A percentile compares a stretch with the other conserved stretches of the same genome.
Conservation (phyloP, 2,329 filamentous ascomycete species). For the Diaporthe velutina region DNA sequence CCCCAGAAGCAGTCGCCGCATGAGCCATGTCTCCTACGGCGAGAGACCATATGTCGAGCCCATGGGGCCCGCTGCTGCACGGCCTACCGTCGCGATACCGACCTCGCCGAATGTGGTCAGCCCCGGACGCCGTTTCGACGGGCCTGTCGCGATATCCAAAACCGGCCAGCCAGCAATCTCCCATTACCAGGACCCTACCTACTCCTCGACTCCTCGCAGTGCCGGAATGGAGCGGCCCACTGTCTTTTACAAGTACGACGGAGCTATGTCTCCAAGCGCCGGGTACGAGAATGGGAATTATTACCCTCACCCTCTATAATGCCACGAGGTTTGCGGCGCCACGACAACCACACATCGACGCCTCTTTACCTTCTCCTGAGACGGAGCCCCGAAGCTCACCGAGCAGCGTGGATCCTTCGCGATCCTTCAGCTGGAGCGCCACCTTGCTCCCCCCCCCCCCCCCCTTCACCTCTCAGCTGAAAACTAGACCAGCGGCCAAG, state of each 20-base stretch:
- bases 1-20: slow-evolving; percentile 27
- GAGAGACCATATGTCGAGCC: slow-evolving; percentile 36
- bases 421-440: slow-evolving; percentile 29
- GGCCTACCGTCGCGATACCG: background rate
- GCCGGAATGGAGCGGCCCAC: slow-evolving; percentile 35
- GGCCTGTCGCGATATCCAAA: slow-evolving; percentile 29
- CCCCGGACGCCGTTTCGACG: slow-evolving; percentile 23
- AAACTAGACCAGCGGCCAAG: background rate
- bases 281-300: slow-evolving; percentile 36
- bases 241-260: slow-evolving; percentile 27
- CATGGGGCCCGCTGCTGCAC: slow-evolving; percentile 5
- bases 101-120: background rate
- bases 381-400: background rate
- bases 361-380: background rate
- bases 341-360: background rate
- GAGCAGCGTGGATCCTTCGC: slow-evolving; percentile 9
- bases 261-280: background rate
- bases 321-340: too few species aligned
- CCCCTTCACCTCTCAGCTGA: slow-evolving; percentile 25
- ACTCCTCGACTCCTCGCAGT: slow-evolving; percentile 36
- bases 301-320: slow-evolving; percentile 32
- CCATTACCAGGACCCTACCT: slow-evolving; percentile 22
- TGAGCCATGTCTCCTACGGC: slow-evolving; percentile 12
- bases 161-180: slow-evolving; percentile 14
- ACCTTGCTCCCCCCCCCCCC: slow-evolving; percentile 20